Percentiles rank a stretch among this genome's conserved stretches.
Conservation (phyloP, 441 rosid species). For the Metrosideros polymorpha region DNA sequence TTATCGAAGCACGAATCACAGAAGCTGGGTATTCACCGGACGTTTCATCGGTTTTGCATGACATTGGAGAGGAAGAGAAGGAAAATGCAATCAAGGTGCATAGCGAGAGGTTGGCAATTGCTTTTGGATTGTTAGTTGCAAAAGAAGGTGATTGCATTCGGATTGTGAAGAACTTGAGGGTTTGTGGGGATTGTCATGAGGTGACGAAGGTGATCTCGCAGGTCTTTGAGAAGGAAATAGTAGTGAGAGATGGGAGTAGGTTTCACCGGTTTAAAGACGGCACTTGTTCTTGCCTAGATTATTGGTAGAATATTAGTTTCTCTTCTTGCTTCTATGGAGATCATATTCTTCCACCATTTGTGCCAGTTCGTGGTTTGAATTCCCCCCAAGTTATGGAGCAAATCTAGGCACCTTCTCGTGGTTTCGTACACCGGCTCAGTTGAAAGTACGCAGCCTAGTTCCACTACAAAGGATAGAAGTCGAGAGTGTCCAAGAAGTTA, state of each 20-base stretch:
- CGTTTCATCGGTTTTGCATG: slow-evolving; percentile 16
- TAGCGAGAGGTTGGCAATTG: slow-evolving; percentile 25
- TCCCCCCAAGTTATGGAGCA: neutral
- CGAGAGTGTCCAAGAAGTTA: neutral
- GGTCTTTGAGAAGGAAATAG: slow-evolving; percentile 12
- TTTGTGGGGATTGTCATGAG: slow-evolving; percentile 21
- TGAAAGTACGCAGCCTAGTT: neutral
- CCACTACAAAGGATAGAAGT: neutral
- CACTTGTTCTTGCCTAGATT: neutral
- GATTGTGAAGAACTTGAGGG: slow-evolving; percentile 20
- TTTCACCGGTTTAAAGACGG: slow-evolving; percentile 23
- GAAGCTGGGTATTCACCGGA: slow-evolving; percentile 18
- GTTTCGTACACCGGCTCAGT: neutral
- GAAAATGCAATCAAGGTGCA: slow-evolving; percentile 18
- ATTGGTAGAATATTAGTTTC: neutral
- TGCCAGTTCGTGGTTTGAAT: neutral
- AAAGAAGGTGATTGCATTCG: slow-evolving; percentile 7
- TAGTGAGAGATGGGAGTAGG: slow-evolving; percentile 24
- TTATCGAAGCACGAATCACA: slow-evolving; percentile 12
- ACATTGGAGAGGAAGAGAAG: slow-evolving; percentile 24
- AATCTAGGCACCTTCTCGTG: neutral
- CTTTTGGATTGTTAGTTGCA: slow-evolving; percentile 16
- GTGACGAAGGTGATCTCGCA: slow-evolving; percentile 15
- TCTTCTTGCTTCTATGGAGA: neutral
- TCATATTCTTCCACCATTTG: neutral